Percentiles rank a stretch among this genome's conserved stretches.
Conservation (phyloP, 768 basidiomycete genomes). For the Boletus rubropictus region DNA sequence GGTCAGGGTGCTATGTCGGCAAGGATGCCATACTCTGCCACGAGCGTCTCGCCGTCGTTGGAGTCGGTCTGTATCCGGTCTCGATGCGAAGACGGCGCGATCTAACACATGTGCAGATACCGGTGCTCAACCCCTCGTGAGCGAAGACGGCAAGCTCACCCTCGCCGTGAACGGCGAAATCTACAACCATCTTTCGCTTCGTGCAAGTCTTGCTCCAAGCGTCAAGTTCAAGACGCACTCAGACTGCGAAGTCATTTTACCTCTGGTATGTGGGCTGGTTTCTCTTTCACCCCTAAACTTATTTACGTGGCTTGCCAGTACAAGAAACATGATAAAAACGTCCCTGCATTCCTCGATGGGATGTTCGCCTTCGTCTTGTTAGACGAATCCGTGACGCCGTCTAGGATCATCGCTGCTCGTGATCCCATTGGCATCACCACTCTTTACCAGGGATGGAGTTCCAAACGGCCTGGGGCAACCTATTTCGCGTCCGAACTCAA, state of each 20-base stretch:
- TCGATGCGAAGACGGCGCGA: neutral
- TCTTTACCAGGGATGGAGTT: conserved; percentile 95
- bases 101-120: conserved; percentile 53
- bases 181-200: conserved; percentile 89
- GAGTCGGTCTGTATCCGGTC: conserved; percentile 66
- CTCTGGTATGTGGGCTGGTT: conserved; percentile 61
- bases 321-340: conserved; percentile 66
- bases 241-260: conserved; percentile 95
- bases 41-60: conserved; percentile 95
- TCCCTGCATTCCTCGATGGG: conserved; percentile 84
- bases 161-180: conserved; percentile 98
- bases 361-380: conserved; percentile 98
- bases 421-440: conserved; percentile 98
- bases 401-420: conserved; percentile 90
- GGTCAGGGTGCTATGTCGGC: conserved; percentile 93
- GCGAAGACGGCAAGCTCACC: conserved; percentile 75
- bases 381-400: conserved; percentile 85
- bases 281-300: neutral
- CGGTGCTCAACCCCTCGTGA: conserved; percentile 90
- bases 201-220: conserved; percentile 54
- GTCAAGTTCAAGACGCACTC: conserved; percentile 94
- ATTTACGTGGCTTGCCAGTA: conserved; percentile 48
- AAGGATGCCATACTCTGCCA: conserved; percentile 81
- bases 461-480: conserved; percentile 70
- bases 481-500: conserved; percentile 98